Evolutionary conservation across 192 early-diverging fungal species (phyloP).

Genomic region (Backusella westeae): DNA sequence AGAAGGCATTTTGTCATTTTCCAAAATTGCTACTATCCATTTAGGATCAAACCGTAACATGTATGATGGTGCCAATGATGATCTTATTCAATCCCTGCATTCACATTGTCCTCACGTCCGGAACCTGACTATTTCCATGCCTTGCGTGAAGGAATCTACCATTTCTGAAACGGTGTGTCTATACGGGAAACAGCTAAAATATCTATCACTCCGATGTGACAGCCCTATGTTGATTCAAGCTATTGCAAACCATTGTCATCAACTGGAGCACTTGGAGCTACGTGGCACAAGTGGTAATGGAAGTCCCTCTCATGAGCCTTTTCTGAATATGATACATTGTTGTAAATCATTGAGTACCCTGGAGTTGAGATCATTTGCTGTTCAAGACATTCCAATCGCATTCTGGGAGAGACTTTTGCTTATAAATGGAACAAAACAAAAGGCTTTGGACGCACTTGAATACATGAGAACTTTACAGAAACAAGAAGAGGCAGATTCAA

Average conservation of each 20-base stretch:
- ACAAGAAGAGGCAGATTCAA: not conserved
- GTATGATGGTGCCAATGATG: not conserved
- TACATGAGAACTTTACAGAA: not conserved
- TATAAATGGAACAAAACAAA: not conserved
- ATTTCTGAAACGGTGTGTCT: not conserved
- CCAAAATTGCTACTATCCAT: not conserved
- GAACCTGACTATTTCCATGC: not conserved
- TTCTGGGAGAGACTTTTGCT: not conserved
- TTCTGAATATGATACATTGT: not conserved
- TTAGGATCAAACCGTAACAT: not conserved
- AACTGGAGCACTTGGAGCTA: not conserved
- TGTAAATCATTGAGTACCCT: not conserved
- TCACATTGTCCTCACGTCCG: not conserved
- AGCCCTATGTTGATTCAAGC: not conserved
- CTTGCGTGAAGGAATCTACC: not conserved
- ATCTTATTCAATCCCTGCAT: not conserved
- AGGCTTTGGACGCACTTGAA: not conserved
- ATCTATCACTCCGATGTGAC: not conserved
- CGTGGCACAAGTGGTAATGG: not conserved
- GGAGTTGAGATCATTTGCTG: not conserved
- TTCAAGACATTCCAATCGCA: not conserved
- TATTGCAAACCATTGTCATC: not conserved
- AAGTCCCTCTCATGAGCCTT: not conserved
- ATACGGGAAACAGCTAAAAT: not conserved
- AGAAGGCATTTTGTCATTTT: not conserved